These are phyloP conservation scores for Alnus glutinosa DNA, from an alignment of 306 rosid species.

Conservation along the genomic window DNA sequence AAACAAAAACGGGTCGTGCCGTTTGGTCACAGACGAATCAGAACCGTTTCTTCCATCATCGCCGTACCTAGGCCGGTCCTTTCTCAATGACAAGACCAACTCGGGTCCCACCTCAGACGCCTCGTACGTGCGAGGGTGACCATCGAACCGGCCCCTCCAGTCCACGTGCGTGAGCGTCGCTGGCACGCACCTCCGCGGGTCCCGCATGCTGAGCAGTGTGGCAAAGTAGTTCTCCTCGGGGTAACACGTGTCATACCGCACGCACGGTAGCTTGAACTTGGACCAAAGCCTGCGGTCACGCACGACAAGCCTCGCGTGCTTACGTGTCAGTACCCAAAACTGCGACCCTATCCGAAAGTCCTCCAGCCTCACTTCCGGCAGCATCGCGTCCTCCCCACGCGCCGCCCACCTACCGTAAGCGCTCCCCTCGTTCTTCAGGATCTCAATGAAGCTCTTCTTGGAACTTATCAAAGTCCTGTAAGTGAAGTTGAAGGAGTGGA, in stretches of 20 bases:
- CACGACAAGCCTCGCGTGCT: constrained; percentile 60
- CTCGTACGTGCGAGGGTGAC: constrained; percentile 64
- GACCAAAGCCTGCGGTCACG: constrained; percentile 50
- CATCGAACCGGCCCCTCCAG: constrained; percentile 50
- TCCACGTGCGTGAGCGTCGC: constrained; percentile 83
- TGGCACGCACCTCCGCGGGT: constrained; percentile 47
- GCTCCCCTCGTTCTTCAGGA: constrained; percentile 39
- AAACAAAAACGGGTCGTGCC: constrained; percentile 57
- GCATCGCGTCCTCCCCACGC: constrained; percentile 62
- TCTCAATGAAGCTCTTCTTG: constrained; percentile 67
- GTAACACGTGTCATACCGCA: constrained; percentile 49
- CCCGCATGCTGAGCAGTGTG: constrained; percentile 63
- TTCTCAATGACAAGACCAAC: constrained; percentile 35
- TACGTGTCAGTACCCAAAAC: constrained; percentile 70
- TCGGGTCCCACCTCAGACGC: constrained; percentile 42
- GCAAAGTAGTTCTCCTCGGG: constrained; percentile 79
- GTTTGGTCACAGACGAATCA: constrained; percentile 14
- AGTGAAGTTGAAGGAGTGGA: constrained; percentile 66
- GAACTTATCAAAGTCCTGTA: constrained; percentile 38
- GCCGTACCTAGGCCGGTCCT: constrained; percentile 54
- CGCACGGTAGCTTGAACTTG: constrained; percentile 58
- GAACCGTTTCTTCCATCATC: constrained; percentile 30
- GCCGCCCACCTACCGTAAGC: constrained; percentile 62
- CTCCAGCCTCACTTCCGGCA: constrained; percentile 55
- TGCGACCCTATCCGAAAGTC: constrained; percentile 73